These are phyloP conservation scores for Wickerhamiella allomyrinae DNA, from an alignment of 805 yeast species.

Conservation along the genomic window DNA sequence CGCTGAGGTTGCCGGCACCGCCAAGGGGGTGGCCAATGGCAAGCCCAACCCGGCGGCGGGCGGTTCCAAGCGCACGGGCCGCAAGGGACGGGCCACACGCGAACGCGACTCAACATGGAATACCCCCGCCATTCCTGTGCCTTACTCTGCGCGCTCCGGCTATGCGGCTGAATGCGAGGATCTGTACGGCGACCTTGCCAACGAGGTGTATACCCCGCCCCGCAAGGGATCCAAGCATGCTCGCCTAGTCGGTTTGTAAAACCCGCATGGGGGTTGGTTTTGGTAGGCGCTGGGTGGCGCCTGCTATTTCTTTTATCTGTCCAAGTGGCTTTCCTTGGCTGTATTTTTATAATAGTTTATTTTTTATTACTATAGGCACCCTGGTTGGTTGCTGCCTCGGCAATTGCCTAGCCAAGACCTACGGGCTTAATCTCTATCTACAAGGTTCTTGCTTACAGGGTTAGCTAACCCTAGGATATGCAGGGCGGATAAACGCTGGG, in stretches of 20 bases:
- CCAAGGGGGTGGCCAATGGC: not conserved
- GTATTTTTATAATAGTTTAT: not conserved
- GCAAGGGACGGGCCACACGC: not conserved
- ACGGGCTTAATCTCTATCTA: too few relatives aligned
- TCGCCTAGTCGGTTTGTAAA: not conserved
- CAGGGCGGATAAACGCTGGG: not conserved
- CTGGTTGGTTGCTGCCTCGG: too few relatives aligned
- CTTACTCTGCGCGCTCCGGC: not conserved
- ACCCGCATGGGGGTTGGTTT: too few relatives aligned
- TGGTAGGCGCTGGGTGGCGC: not conserved
- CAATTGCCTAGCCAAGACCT: too few relatives aligned
- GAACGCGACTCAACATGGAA: slow-evolving; percentile 1
- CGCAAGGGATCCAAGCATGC: slow-evolving; percentile 1
- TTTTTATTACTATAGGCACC: not conserved
- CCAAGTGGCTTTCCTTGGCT: not conserved
- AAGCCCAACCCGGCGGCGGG: not conserved
- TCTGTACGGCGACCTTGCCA: slow-evolving; percentile 6
- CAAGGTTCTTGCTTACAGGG: not conserved
- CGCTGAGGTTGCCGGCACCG: slow-evolving; percentile 35
- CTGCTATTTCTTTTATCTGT: not conserved
- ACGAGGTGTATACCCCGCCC: slow-evolving; percentile 2
- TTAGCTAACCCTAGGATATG: not conserved
- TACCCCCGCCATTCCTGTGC: slow-evolving; percentile 1
- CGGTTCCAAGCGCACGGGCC: not conserved
- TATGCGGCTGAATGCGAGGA: slow-evolving; percentile 3